phyloP scores from a whole-genome alignment of 441 rosid genomes.

The Francoa sonchifolia region DNA sequence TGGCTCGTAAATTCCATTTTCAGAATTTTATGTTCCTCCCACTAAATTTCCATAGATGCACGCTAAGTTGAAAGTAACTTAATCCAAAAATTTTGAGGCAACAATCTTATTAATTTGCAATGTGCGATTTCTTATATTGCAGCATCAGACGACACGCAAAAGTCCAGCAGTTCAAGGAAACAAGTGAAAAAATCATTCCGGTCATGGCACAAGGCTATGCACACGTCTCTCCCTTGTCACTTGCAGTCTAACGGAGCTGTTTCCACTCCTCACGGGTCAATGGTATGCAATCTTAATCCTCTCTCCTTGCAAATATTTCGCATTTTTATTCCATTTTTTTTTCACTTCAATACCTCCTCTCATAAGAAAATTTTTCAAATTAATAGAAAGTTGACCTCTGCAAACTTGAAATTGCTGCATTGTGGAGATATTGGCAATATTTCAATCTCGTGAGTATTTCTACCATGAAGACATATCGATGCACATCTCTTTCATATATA shows the following conservation, averaged over 20 bases:
- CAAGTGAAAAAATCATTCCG: constrained; percentile 58
- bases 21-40: not conserved
- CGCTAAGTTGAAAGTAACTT: constrained; percentile 20
- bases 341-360: constrained; percentile 1
- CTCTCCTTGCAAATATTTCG: not conserved
- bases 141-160: constrained; percentile 79
- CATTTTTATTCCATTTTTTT: not conserved
- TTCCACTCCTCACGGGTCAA: constrained; percentile 42
- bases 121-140: constrained; percentile 22
- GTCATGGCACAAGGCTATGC: constrained; percentile 59
- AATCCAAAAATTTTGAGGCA: constrained; percentile 26
- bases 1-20: not conserved
- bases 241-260: constrained; percentile 64
- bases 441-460: constrained; percentile 76
- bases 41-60: constrained; percentile 7
- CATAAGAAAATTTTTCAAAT: too few relatives aligned
- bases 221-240: constrained; percentile 70
- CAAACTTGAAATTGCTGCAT: constrained; percentile 82
- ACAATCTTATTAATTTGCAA: constrained; percentile 17
- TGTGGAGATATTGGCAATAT: constrained; percentile 78
- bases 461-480: not conserved
- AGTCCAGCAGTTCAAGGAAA: constrained; percentile 77
- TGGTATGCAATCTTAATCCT: constrained; percentile 25
- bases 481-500: not conserved
- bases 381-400: constrained; percentile 84